Base-by-base conservation (phyloP, 306 rosid genomes). In the Dalbergia cochinchinensis region DNA sequence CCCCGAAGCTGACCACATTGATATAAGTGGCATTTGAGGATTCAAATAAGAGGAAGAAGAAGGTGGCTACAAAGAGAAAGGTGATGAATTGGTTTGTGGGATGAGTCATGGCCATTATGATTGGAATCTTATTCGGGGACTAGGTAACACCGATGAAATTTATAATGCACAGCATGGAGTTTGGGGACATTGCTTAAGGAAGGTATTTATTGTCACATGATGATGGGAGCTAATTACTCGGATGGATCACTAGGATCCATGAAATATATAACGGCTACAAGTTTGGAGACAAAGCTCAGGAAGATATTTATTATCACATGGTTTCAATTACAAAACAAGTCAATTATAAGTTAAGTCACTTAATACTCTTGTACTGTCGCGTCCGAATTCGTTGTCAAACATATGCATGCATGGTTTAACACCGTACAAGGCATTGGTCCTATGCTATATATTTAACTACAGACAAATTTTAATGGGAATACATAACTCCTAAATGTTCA, bases 1-100 rank as follows among this genome's bases (percentile, higher is more conserved):
- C 88, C 11, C 88, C 88, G 6, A 34, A 57, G 16, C 64, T 85
- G 7, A 74, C 35, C 54, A 85, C 88, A 69, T 85, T 82, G 18
- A 85, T 64, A 14, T 12, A n/a, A 6, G 41, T 9, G 20, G 78
- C 82, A 69, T 50, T 78, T 3, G 82, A 69, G 15, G 76, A 5
- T 26, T 74, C 33, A 2, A 57, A 37, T 37, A 15, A 41, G 45
- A 41, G 12, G n/a, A 74, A 16, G 65, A 7, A 9, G 0, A 53
- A 34, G 41, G 41, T 83, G 41, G 58, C 60, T 47, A 64, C 11
- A 50, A 74, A 57, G 41, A 74, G 41, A 77, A 60, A 68, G 39
- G 69, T 34, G 16, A 41, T 34, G 16, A 41, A 51, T 64, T 69
- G 37, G 13, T 18, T 61, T 61, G 61, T 39, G 61, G 44, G 20